Conservation (phyloP, 805 yeast genomes). For the Candida orba region DNA sequence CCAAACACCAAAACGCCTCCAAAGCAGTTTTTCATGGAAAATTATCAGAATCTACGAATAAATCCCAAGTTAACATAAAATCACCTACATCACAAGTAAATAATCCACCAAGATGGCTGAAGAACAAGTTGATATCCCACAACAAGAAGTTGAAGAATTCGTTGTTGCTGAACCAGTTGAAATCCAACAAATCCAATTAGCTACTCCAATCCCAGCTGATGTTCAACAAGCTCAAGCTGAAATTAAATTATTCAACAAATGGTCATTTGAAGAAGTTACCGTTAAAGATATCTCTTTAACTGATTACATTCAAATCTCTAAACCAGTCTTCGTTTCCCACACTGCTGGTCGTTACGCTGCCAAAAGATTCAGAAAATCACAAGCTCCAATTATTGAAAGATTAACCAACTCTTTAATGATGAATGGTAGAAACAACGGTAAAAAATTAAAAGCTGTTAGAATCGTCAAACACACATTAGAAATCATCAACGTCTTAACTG, state of each 20-base stretch:
- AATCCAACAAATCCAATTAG: slow-evolving; percentile 75
- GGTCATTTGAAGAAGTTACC: slow-evolving; percentile 97
- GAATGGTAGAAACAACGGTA: slow-evolving; percentile 99
- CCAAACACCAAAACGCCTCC: neutral
- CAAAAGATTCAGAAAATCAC: slow-evolving; percentile 99
- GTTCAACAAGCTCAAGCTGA: slow-evolving; percentile 94
- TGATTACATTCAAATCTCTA: slow-evolving; percentile 96
- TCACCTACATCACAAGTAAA: neutral
- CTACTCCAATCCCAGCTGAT: slow-evolving; percentile 95
- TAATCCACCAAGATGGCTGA: slow-evolving; percentile 62
- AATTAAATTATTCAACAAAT: slow-evolving; percentile 98
- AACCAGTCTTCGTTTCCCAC: slow-evolving; percentile 97
- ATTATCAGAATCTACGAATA: neutral
- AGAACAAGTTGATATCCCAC: slow-evolving; percentile 46
- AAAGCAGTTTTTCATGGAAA: slow-evolving; percentile 1
- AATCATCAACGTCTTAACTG: slow-evolving; percentile 94
- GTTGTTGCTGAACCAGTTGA: slow-evolving; percentile 79
- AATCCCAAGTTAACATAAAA: neutral
- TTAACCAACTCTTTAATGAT: slow-evolving; percentile 99
- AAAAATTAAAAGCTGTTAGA: slow-evolving; percentile 99
- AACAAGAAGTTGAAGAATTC: slow-evolving; percentile 47
- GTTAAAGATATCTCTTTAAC: slow-evolving; percentile 96
- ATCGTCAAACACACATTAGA: slow-evolving; percentile 99
- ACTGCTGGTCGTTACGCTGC: slow-evolving; percentile 99
- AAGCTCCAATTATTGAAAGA: slow-evolving; percentile 99